Evolutionary conservation across 148 eudicot genomes (phyloP), one percentile per base, ranked within the genome.

Genomic region (Tetragonia tetragonoides): DNA sequence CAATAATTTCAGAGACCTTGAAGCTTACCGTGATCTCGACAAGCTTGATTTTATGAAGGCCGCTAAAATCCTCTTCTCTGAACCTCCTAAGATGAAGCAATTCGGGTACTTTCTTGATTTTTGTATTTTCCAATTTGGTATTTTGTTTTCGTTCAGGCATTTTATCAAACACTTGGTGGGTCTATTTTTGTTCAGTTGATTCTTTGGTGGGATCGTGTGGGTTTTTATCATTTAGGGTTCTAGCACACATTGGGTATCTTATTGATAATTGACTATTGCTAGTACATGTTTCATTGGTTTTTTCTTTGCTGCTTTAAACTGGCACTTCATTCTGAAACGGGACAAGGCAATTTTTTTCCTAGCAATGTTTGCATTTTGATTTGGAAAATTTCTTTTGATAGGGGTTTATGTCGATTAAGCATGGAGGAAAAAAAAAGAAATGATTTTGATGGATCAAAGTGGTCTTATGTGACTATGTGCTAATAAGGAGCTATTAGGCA

Each of bases 31-130:
- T 66, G 88, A 91, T 61, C 86, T 92, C 1, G 83, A 88, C 16
- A 89, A 92, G 15, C 97, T 95, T 75, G 87, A 95, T 80, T 92
- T 95, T 79, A 83, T 78, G 87, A 89, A 86, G 40, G 99, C 99
- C 24, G 88, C 99, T 11, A 91, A 87, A 72, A 92, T 94, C 56
- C 88, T 92, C 61, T 92, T 94, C 78, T 77, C 88, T 17, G 59
- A 73, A 47, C 84, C 93, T 16, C 86, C 86, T 3, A 87, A 83
- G 66, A 76, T 81, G 80, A 88, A 85, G 88, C 89, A 86, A 83
- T 92, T 95, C 64, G 96, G 98, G 98, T 95, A 84, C 28, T 71
- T 37, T 28, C 51, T 24, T 20, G 63, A 66, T 46, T 7, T 67
- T 28, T 28, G 34, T 28, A 28, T 0, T 24, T 24, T 67, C 78